Percentiles rank a stretch among this genome's conserved stretches.
These are phyloP conservation scores for Suillus fuscotomentosus DNA, from an alignment of 768 basidiomycete genomes.

Conservation along the genomic window DNA sequence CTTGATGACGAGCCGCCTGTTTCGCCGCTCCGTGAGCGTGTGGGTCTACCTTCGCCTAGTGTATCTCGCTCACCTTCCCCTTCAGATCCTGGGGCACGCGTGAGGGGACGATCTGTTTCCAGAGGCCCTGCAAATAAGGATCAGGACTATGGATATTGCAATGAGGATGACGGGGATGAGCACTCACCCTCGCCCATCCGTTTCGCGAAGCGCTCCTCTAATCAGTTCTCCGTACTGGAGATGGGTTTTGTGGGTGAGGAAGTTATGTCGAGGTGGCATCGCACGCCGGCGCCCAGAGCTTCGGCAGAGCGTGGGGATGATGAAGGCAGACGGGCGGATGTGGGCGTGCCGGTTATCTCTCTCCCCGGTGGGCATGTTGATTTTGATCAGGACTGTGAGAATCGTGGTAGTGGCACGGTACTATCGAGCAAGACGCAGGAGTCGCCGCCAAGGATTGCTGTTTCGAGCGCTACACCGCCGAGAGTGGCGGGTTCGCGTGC, in stretches of 20 bases:
- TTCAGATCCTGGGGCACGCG: background rate
- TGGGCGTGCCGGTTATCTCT: background rate
- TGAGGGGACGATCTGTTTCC: background rate
- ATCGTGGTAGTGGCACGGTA: background rate
- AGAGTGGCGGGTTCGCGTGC: background rate
- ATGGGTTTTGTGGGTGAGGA: background rate
- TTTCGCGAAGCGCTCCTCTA: constrained; percentile 1
- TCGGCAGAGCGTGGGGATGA: background rate
- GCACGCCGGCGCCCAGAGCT: background rate
- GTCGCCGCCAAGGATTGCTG: background rate
- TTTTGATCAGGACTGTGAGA: constrained; percentile 3
- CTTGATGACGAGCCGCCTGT: constrained; percentile 37
- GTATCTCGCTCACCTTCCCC: constrained; percentile 1
- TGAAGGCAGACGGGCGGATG: background rate
- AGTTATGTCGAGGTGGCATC: constrained; percentile 1
- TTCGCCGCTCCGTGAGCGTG: constrained; percentile 20
- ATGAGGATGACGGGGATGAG: constrained; percentile 1
- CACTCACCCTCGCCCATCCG: constrained; percentile 4
- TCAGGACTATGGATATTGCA: background rate
- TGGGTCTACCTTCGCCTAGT: background rate
- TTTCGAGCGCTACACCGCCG: background rate
- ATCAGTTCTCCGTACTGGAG: constrained; percentile 1
- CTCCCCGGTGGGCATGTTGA: background rate
- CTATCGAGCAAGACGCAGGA: background rate
- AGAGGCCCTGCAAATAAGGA: background rate